These are phyloP conservation scores for Penicillium sp. DNA, from an alignment of 2,329 filamentous ascomycete genomes.

Conservation along the genomic window DNA sequence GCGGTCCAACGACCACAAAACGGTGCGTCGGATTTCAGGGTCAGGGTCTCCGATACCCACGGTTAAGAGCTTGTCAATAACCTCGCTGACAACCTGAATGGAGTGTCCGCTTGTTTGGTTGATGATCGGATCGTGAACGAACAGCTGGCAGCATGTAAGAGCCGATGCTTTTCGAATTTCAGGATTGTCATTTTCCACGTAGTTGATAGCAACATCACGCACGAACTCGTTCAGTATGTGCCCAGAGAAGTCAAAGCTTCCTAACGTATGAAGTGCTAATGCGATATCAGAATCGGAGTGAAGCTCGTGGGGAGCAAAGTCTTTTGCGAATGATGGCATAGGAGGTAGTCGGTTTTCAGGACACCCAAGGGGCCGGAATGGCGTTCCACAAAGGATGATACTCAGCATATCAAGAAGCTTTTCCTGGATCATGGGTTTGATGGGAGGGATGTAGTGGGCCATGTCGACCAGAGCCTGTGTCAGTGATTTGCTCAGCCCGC, in stretches of 20 bases:
- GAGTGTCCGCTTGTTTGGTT: slow-evolving; percentile 97
- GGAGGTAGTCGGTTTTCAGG: slow-evolving; percentile 81
- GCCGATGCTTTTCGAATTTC: slow-evolving; percentile 93
- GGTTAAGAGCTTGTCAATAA: slow-evolving; percentile 93
- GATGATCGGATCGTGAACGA: slow-evolving; percentile 94
- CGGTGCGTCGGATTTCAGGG: slow-evolving; percentile 81
- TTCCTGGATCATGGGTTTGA: slow-evolving; percentile 90
- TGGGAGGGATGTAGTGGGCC: slow-evolving; percentile 96
- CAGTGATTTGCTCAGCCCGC: slow-evolving; percentile 86
- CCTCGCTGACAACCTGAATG: slow-evolving; percentile 93
- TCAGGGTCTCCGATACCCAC: slow-evolving; percentile 92
- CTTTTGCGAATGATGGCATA: slow-evolving; percentile 79
- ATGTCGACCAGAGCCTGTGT: slow-evolving; percentile 96
- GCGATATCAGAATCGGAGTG: slow-evolving; percentile 86
- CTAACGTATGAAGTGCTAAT: slow-evolving; percentile 86
- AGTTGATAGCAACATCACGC: slow-evolving; percentile 94
- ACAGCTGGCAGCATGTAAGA: slow-evolving; percentile 95
- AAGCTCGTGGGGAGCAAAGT: slow-evolving; percentile 79
- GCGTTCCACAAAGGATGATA: slow-evolving; percentile 84
- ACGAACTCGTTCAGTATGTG: slow-evolving; percentile 98
- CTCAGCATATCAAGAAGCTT: slow-evolving; percentile 92
- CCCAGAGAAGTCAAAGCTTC: slow-evolving; percentile 91
- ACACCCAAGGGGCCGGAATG: slow-evolving; percentile 88
- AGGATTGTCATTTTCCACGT: slow-evolving; percentile 92
- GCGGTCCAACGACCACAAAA: slow-evolving; percentile 83